Percentiles rank a stretch among this genome's conserved stretches.
Evolutionary conservation across 768 basidiomycete genomes (phyloP).

Genomic region (Flagelloscypha sp.): DNA sequence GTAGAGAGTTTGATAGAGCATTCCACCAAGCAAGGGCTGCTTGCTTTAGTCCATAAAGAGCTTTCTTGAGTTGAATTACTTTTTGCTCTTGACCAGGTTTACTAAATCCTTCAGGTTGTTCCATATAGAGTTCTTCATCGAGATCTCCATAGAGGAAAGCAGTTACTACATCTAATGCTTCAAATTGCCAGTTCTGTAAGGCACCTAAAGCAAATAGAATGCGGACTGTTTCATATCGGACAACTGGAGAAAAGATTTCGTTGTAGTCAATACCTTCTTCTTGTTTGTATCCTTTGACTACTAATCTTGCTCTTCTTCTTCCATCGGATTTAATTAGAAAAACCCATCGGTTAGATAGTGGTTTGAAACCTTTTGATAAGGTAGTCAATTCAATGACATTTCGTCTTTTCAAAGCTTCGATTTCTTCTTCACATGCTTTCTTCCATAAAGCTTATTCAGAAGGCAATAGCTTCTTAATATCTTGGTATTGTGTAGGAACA

Average conservation of each 20-base stretch:
- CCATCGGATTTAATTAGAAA: no score
- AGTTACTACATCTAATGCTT: conserved; percentile 13
- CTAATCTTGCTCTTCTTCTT: conserved; percentile 24
- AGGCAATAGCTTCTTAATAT: no score
- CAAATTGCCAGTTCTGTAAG: conserved; percentile 8
- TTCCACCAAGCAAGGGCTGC: conserved; percentile 17
- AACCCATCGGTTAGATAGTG: no score
- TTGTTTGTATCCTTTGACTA: conserved; percentile 32
- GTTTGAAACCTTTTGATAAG: no score
- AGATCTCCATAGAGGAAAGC: conserved; percentile 18
- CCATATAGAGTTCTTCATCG: conserved; percentile 20
- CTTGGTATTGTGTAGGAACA: no score
- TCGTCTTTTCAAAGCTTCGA: no score
- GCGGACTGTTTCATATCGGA: conserved; percentile 14
- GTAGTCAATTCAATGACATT: no score
- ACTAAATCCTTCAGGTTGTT: conserved; percentile 15
- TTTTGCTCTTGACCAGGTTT: conserved; percentile 1
- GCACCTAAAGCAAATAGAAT: conserved; percentile 18
- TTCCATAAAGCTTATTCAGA: no score
- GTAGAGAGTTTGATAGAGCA: conserved; percentile 8
- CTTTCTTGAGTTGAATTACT: conserved; percentile 12
- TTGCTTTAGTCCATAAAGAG: conserved; percentile 24
- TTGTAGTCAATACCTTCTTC: conserved; percentile 25
- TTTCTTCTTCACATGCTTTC: no score
- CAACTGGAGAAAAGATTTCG: conserved; percentile 24